Evolutionary conservation across 768 basidiomycete genomes (phyloP).

Genomic region (Gymnopilus junonius): DNA sequence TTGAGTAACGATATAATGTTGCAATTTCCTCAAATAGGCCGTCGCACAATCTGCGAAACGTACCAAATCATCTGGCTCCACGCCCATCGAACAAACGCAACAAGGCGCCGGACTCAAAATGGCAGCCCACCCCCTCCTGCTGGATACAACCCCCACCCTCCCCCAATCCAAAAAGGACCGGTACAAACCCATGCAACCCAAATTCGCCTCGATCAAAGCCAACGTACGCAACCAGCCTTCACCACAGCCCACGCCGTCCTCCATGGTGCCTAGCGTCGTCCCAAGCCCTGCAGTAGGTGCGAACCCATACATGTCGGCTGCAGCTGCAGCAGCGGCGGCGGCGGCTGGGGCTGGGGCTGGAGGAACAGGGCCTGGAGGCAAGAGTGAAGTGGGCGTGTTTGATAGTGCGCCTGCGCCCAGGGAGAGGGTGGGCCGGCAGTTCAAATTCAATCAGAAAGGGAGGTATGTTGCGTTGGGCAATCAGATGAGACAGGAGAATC

Average conservation of each 20-base stretch:
- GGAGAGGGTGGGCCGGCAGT: slow-evolving; percentile 68
- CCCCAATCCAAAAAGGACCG: slow-evolving; percentile 85
- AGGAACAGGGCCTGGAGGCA: slow-evolving; percentile 8
- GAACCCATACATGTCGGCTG: slow-evolving; percentile 68
- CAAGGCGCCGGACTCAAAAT: slow-evolving; percentile 87
- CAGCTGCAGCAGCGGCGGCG: slow-evolving; percentile 39
- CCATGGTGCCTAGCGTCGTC: slow-evolving; percentile 34
- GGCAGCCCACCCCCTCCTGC: slow-evolving; percentile 86
- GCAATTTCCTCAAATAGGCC: slow-evolving; percentile 43
- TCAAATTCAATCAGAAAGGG: slow-evolving; percentile 92
- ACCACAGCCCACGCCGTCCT: slow-evolving; percentile 45
- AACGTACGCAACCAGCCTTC: slow-evolving; percentile 66
- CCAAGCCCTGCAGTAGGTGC: slow-evolving; percentile 21
- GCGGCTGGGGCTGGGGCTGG: background rate
- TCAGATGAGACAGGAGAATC: slow-evolving; percentile 71
- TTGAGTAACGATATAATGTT: background rate
- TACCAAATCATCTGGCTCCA: slow-evolving; percentile 25
- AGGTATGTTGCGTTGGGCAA: slow-evolving; percentile 82
- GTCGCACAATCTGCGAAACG: slow-evolving; percentile 56
- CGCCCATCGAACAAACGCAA: slow-evolving; percentile 62
- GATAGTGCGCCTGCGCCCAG: slow-evolving; percentile 76
- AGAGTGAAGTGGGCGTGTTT: slow-evolving; percentile 61
- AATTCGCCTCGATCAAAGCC: slow-evolving; percentile 95
- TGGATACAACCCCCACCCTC: slow-evolving; percentile 62
- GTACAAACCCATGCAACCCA: slow-evolving; percentile 99